Evolutionary conservation across 495 filamentous ascomycete species (phyloP), one percentile per base, ranked within the genome.

Genomic region (Podospora appendiculata): DNA sequence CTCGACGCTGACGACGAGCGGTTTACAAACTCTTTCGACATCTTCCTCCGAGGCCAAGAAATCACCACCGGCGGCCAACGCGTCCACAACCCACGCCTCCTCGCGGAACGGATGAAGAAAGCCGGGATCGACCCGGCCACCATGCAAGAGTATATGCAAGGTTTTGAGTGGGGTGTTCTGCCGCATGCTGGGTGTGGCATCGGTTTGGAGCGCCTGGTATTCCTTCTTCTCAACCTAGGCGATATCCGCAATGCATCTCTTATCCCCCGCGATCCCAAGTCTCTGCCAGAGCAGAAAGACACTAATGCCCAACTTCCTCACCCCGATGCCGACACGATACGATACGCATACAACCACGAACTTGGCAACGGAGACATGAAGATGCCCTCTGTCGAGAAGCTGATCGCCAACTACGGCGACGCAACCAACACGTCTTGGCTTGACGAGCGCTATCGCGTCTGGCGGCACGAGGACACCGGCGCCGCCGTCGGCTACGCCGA

Each of bases 1-100:
- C 87, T 88, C 0, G 90, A 96, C 50, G 78, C 87, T 3, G 69
- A 83, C 9, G 82, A 95, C 58, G 70, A 79, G 8, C 75, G 74
- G 3, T 77, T 79, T 60, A 95, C 90, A 41, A 96, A 95, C 69
- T 94, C 91, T 0, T 96, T 96, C 56, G 90, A 96, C 67, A 92
- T 96, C 60, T 96, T 96, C 71, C 78, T 96, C 48, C 88, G 91
- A 10, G 91, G 91, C 6, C 91, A 96, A 63, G 91, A 96, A 65
- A 95, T 96, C 55, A 82, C 92, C 5, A 88, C 85, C 1, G 90
- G 91, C 47, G 91, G 90, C 8, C 90, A 96, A 66, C 88, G 91
- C 80, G 88, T 96, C 55, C 88, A 96, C 65, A 83, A 90, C 50
- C 77, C 89, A 1, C 67, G 76, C 19, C 79, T 88, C 58, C 74